Evolutionary conservation across 768 basidiomycete species (phyloP), one percentile per base, ranked within the genome.

Genomic region (Serpula lacrymans): DNA sequence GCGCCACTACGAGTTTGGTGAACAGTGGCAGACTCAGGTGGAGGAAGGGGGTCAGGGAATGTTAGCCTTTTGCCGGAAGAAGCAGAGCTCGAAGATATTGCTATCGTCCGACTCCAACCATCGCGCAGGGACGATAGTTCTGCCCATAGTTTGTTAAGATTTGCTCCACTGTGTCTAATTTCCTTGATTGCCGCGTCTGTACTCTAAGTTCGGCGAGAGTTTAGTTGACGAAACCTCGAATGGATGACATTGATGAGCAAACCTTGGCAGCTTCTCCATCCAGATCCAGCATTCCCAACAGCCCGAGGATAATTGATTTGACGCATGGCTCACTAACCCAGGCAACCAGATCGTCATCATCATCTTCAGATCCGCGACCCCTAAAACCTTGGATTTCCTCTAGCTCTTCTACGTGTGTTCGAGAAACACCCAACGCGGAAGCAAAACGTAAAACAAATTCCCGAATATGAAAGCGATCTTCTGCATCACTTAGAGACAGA

Each of bases 381-480:
- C 59, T 57, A 11, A 46, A 50, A 17, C 47, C 68, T 28, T 59
- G 67, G 34, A 82, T 66, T 37, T 71, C 69, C 21, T 86, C 85
- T 6, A 90, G 61, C 43, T 88, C 83, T 33, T 82, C 77, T 4
- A 83, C 55, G 40, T 80, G 73, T 3, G 59, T 71, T 69, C 34
- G 77, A 55, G 29, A 73, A 17, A 62, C 51, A 64, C 78, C 75
- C 49, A 82, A 58, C 12, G 77, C 41, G 21, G 68, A 64, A 1
- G 69, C 65, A 47, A 89, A 89, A 24, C 88, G 73, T 34, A 84
- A 54, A 9, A 77, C 54, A 55, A 88, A 91, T 59, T 90, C 88
- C 42, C 88, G 78, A 30, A 89, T 81, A 49, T 77, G 67, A 34
- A 89, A 74, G 8, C 87, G 79, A 20, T 72, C 69, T 46, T 84